phyloP scores from a whole-genome alignment of 2,329 filamentous ascomycete genomes.

The Penicillium nordicum region DNA sequence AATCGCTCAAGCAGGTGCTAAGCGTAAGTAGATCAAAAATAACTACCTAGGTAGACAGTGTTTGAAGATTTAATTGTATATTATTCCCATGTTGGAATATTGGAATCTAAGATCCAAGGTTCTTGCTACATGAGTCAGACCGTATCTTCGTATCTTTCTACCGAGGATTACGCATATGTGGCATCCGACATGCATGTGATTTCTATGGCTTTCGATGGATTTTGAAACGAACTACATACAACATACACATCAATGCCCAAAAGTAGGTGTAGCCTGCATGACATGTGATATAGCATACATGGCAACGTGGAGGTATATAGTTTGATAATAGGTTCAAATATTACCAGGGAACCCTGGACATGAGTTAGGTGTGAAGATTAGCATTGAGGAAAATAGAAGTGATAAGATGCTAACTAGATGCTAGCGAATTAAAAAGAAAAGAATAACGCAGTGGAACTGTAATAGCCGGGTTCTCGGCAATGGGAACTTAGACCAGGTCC shows the following conservation, averaged over 20 bases:
- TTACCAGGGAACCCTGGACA: background rate
- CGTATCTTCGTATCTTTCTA: background rate
- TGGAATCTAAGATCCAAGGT: no score
- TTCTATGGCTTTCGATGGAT: background rate
- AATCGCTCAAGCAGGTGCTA: conserved; percentile 29
- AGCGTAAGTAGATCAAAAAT: conserved; percentile 21
- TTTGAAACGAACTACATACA: background rate
- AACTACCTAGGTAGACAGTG: no score
- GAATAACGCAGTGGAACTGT: background rate
- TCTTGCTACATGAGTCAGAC: background rate
- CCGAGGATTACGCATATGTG: background rate
- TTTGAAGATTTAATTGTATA: background rate
- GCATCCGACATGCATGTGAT: background rate
- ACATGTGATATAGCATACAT: background rate
- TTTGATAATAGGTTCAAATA: background rate
- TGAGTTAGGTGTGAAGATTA: no score
- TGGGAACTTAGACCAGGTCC: background rate
- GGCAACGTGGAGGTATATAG: background rate
- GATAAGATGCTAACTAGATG: no score
- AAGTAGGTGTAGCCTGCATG: background rate
- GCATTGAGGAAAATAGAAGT: background rate
- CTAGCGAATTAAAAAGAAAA: background rate
- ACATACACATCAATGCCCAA: background rate
- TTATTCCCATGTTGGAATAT: background rate
- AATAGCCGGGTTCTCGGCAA: background rate